Evolutionary conservation across 2,329 filamentous ascomycete species (phyloP).

Genomic region (Hypomyces perniciosus): DNA sequence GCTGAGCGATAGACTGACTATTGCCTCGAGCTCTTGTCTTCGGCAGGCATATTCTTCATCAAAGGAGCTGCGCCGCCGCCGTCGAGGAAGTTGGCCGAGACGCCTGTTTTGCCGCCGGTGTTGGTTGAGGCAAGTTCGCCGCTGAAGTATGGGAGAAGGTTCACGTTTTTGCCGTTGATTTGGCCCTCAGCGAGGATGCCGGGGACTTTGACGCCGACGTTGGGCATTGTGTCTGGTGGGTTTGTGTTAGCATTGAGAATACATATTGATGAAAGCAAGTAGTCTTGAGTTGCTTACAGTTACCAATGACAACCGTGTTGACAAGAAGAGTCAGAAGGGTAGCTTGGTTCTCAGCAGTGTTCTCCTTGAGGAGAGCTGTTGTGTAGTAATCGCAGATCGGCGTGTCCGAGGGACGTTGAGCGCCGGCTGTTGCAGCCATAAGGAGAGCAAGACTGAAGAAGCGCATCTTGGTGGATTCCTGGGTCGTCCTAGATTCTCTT

Average conservation of each 20-base stretch:
- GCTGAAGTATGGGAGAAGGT: constrained; percentile 55
- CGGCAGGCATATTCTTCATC: constrained; percentile 49
- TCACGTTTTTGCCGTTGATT: constrained; percentile 46
- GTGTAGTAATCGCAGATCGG: constrained; percentile 61
- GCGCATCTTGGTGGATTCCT: constrained; percentile 18
- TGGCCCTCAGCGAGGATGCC: constrained; percentile 50
- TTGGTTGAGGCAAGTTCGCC: constrained; percentile 50
- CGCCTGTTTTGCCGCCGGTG: constrained; percentile 36
- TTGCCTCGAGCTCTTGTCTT: constrained; percentile 46
- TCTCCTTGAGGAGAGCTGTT: constrained; percentile 49
- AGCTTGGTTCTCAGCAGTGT: constrained; percentile 53
- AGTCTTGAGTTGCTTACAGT: constrained; percentile 34
- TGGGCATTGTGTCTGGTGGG: constrained; percentile 43
- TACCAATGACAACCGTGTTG: constrained; percentile 60
- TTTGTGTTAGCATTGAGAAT: background rate
- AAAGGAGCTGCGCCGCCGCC: constrained; percentile 51
- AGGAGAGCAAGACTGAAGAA: constrained; percentile 18
- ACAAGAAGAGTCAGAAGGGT: constrained; percentile 51
- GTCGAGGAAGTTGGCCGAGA: constrained; percentile 55
- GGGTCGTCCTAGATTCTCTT: too few relatives aligned
- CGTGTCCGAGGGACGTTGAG: constrained; percentile 42
- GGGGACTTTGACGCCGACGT: constrained; percentile 46
- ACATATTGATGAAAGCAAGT: background rate
- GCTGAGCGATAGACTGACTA: constrained; percentile 36
- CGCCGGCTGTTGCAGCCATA: constrained; percentile 21